Evolutionary conservation across 1,284 basidiomycete species (phyloP), one percentile per base, ranked within the genome.

Genomic region (Amylostereum areolatum): DNA sequence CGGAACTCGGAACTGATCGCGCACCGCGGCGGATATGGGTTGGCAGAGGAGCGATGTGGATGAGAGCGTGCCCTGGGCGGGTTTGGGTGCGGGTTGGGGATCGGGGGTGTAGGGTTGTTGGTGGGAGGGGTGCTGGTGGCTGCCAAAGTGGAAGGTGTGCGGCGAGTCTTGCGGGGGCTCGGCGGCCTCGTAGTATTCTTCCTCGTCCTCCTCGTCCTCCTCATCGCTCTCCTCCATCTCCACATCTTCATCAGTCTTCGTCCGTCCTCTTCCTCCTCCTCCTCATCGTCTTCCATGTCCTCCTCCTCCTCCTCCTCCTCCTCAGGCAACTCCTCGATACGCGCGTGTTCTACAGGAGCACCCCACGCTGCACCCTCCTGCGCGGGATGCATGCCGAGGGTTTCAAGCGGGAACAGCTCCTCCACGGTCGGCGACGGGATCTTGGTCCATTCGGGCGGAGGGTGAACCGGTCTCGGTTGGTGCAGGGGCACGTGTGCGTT

Each of bases 241-340:
- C 18, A 71, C 71, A 29, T 64, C 65, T 18, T 72, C 75, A 31
- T 73, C 73, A 1, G 10, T 75, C 74, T 43, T 76, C 75, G 50
- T 77, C 76, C 75, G 37, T 81, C 79, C 43, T 77, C 77, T 65
- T 81, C 81, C 41, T 74, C 71, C 48, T 66, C 70, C 40, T 73
- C 80, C 28, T 77, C 76, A 37, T 74, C 40, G 11, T 25, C 33
- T 29, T 31, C 73, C 36, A 78, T 77, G 50, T 79, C 83, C 43
- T 81, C 81, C 55, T 87, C 85, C n/a, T 82, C 78, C 66, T 83
- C 50, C 40, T 34, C 25, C 25, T 41, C 43, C 10, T 48, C 41
- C 24, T 34, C 24, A 9, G 36, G 34, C 45, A 48, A 37, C 37
- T 49, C 46, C 12, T 39, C 12, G 37, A 12, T 25, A n/a, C 37